Base-by-base conservation (phyloP, 257 asterid species). In the Echites panduratus region DNA sequence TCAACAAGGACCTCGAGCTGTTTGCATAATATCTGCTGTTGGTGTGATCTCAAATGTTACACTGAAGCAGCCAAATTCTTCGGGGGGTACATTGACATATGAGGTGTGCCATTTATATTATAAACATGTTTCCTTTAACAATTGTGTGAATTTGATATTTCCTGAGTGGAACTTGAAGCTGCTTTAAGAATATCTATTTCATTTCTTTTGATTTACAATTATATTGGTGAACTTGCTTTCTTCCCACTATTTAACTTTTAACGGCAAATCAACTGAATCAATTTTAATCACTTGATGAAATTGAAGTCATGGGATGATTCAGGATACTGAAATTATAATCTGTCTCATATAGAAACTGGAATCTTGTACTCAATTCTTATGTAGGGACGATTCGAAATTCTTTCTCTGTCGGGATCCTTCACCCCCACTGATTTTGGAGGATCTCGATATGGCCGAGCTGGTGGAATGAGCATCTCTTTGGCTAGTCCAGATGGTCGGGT, bases 401-500 rank as follows among this genome's bases (percentile, higher is more conserved):
- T 89, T 22, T 85, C 93, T 12, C 69, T 89, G 63, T 74, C 93
- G 14, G 97, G 96, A 77, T 92, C 97, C 77, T 92, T 87, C 76
- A 82, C 89, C n/a, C 95, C 96, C 6, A 67, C 82, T 10, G 95
- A 91, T 72, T 27, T 77, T 70, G 88, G 87, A 40, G 97, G 86
- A 64, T 58, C 86, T 20, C 78, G 76, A 50, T 67, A 70, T 5
- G 87, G 89, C 47, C 82, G 91, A 79, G 80, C 87, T 2, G 93
- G 95, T 72, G 87, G 83, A 50, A 83, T 92, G 93, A 88, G 92
- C 78, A 84, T 90, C 54, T 82, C 90, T 78, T 68, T 92, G 84
- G 91, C 96, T 16, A 89, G 96, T 72, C 87, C 91, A 3, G 96
- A 91, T 76, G 96, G 96, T 40, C 96, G 97, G 52, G 96, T 91